phyloP scores from a whole-genome alignment of 164 flowering plant genomes.

The Stephania japonica region DNA sequence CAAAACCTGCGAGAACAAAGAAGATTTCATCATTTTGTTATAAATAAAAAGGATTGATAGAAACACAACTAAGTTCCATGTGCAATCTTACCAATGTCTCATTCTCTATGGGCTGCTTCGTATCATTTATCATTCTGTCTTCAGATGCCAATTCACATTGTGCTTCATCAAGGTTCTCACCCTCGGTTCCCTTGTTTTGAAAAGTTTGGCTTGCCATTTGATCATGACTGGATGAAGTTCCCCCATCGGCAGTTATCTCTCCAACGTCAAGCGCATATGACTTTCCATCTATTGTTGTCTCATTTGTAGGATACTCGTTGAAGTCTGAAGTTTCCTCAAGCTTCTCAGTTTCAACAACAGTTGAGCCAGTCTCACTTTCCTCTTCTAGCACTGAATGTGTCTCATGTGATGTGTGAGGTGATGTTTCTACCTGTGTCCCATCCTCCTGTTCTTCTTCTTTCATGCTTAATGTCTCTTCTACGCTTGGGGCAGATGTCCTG shows the following conservation, averaged over 20 bases:
- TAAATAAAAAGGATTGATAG: neutral
- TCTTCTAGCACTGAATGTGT: slow-evolving; percentile 7
- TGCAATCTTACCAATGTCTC: slow-evolving; percentile 21
- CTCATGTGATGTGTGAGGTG: slow-evolving; percentile 14
- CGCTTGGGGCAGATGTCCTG: neutral
- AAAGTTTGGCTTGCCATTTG: slow-evolving; percentile 1
- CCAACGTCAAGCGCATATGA: slow-evolving; percentile 10
- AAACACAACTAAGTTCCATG: slow-evolving; percentile 6
- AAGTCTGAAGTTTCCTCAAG: slow-evolving; percentile 10
- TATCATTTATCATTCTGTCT: slow-evolving; percentile 11
- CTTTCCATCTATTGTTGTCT: slow-evolving; percentile 1
- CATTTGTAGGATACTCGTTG: slow-evolving; percentile 3
- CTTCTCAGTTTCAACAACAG: slow-evolving; percentile 11
- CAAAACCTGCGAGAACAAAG: slow-evolving; percentile 14
- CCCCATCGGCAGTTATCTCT: slow-evolving; percentile 9
- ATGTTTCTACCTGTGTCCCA: slow-evolving; percentile 2
- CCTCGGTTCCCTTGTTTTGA: slow-evolving; percentile 15
- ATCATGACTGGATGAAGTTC: slow-evolving; percentile 11
- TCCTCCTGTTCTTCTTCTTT: slow-evolving; percentile 15
- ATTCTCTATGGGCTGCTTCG: slow-evolving; percentile 16
- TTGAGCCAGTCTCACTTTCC: slow-evolving; percentile 11
- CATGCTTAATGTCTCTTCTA: slow-evolving; percentile 6
- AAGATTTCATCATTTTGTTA: neutral
- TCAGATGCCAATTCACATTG: slow-evolving; percentile 6
- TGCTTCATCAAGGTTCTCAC: slow-evolving; percentile 8